A percentile compares a stretch with the other conserved stretches of the same genome.
Conservation (phyloP, 1,139 yeast species). For the Geotrichum candidum region DNA sequence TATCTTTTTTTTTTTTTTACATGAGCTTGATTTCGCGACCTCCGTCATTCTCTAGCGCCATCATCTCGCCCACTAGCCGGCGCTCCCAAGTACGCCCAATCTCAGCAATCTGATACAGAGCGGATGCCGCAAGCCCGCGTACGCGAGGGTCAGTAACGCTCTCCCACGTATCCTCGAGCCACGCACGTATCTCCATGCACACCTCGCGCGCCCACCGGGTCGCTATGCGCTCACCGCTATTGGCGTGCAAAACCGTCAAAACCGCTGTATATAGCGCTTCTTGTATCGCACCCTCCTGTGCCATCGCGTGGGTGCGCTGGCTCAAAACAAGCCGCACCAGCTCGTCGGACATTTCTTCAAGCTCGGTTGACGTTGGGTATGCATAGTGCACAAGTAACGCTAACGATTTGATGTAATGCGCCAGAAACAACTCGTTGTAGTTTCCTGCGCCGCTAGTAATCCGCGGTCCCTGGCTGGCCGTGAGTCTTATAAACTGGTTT, state of each 20-base stretch:
- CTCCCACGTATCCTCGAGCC: constrained; percentile 46
- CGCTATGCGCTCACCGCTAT: constrained; percentile 39
- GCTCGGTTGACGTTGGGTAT: constrained; percentile 47
- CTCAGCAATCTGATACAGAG: constrained; percentile 40
- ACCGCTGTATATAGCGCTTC: constrained; percentile 15
- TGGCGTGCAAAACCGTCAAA: constrained; percentile 21
- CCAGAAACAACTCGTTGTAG: constrained; percentile 49
- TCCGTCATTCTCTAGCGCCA: constrained; percentile 19
- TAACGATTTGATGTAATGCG: constrained; percentile 57
- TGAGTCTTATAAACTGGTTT: constrained; percentile 34
- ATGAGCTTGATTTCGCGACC: constrained; percentile 10
- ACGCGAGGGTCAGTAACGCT: constrained; percentile 37
- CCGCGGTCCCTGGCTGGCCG: constrained; percentile 13
- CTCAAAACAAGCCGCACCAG: constrained; percentile 39
- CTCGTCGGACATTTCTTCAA: constrained; percentile 56
- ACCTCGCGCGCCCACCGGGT: constrained; percentile 34
- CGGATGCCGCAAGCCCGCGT: constrained; percentile 48
- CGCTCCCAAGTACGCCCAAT: constrained; percentile 30
- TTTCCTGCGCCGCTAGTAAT: constrained; percentile 39
- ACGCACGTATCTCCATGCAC: constrained; percentile 34
- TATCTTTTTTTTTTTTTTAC: background rate
- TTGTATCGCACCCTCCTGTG: constrained; percentile 1
- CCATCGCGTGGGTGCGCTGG: constrained; percentile 16
- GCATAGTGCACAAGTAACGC: constrained; percentile 53
- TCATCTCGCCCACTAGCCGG: constrained; percentile 26